These are phyloP conservation scores for Suillus americanus DNA, from an alignment of 768 basidiomycete genomes.

Conservation along the genomic window DNA sequence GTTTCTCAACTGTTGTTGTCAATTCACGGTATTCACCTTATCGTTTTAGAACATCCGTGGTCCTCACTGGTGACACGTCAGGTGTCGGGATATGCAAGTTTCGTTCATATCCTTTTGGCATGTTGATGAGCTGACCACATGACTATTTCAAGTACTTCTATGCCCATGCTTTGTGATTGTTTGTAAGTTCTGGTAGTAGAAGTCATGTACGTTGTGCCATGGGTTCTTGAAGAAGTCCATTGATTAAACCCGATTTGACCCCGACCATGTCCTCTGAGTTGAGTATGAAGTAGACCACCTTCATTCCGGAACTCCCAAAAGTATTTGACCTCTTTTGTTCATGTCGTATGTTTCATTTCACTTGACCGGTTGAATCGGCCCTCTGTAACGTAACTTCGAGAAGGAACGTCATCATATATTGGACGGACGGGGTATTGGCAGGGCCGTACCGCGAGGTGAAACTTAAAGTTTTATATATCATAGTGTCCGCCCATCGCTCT, in stretches of 20 bases:
- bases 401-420: background rate
- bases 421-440: background rate
- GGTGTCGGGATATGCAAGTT: too few species aligned
- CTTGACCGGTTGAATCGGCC: background rate
- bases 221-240: conserved; percentile 10
- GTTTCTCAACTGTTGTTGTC: too few species aligned
- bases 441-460: background rate
- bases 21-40: too few species aligned
- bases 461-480: background rate
- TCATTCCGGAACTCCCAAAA: too few species aligned
- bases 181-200: background rate
- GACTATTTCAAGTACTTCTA: background rate
- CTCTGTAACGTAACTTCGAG: background rate
- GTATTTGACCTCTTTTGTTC: too few species aligned
- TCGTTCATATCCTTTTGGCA: too few species aligned
- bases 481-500: background rate
- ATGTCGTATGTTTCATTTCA: background rate
- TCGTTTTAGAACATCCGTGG: too few species aligned
- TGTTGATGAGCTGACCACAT: background rate
- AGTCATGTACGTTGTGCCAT: background rate
- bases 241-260: background rate
- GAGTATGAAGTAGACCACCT: too few species aligned
- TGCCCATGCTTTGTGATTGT: background rate
- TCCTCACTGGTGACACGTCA: too few species aligned
- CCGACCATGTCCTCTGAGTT: background rate